Percentiles rank a stretch among this genome's conserved stretches.
Conservation (phyloP, 2,329 filamentous ascomycete species). For the Erysiphe pulchra region DNA sequence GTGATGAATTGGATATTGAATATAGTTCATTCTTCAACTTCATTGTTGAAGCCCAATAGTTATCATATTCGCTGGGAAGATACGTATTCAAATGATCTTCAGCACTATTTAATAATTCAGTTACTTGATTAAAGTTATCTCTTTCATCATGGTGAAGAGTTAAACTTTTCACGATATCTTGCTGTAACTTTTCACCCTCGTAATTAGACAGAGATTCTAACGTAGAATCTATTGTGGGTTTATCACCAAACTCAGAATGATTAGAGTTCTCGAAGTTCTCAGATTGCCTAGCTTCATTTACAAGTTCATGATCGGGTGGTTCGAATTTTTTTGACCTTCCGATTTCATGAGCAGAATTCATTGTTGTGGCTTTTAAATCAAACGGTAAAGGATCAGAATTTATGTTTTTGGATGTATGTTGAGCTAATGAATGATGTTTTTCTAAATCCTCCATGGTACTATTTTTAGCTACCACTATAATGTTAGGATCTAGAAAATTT, state of each 20-base stretch:
- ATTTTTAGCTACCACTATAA: no score
- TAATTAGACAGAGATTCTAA: background rate
- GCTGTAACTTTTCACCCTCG: background rate
- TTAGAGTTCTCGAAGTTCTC: background rate
- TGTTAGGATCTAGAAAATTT: no score
- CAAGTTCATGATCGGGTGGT: background rate
- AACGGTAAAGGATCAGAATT: background rate
- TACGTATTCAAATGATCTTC: conserved; percentile 30
- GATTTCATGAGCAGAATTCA: background rate
- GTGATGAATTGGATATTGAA: no score
- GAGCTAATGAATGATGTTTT: no score
- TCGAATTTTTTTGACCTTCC: background rate
- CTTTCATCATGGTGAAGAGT: background rate
- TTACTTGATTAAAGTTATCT: background rate
- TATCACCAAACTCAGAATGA: no score
- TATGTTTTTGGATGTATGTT: background rate
- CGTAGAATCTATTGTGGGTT: no score
- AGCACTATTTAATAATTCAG: background rate
- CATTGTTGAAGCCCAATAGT: conserved; percentile 30
- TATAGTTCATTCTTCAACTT: background rate
- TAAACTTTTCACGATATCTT: background rate
- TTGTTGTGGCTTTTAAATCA: background rate
- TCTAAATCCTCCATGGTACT: no score
- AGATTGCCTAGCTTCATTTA: background rate
- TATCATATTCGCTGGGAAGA: conserved; percentile 38